Evolutionary conservation across 2,329 filamentous ascomycete genomes (phyloP).

Genomic region (Epicoccum sorghinum): DNA sequence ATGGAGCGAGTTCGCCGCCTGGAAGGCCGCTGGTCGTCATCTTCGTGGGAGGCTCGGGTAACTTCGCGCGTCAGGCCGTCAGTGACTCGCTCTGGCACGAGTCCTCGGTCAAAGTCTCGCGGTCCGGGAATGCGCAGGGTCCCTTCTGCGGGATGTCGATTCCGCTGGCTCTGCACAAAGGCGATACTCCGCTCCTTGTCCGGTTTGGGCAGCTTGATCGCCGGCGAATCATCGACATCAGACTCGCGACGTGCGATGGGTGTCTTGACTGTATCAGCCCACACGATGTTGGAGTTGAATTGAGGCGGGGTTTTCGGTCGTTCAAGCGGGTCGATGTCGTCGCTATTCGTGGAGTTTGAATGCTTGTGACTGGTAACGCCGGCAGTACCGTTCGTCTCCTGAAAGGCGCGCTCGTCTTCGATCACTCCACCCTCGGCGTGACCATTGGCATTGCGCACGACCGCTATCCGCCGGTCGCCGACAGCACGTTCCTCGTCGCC

Average conservation of each 20-base stretch:
- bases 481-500: constrained; percentile 67
- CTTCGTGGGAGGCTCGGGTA: constrained; percentile 33
- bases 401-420: constrained; percentile 52
- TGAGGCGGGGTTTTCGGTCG: constrained; percentile 20
- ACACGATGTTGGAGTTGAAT: constrained; percentile 26
- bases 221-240: constrained; percentile 68
- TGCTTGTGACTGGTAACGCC: constrained; percentile 16
- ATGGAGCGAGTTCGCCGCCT: constrained; percentile 34
- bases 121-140: constrained; percentile 90
- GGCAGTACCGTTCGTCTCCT: constrained; percentile 51
- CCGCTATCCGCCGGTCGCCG: constrained; percentile 68
- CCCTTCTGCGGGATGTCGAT: constrained; percentile 72
- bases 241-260: constrained; percentile 60
- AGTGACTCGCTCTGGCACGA: constrained; percentile 68
- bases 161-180: constrained; percentile 83
- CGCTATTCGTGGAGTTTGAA: constrained; percentile 17
- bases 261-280: constrained; percentile 31
- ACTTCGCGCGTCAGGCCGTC: constrained; percentile 39
- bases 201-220: constrained; percentile 58
- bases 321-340: constrained; percentile 28
- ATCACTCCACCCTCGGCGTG: constrained; percentile 64
- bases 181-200: constrained; percentile 82
- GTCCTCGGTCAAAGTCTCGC: constrained; percentile 83
- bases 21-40: constrained; percentile 20
- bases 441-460: constrained; percentile 65